Evolutionary conservation across 768 basidiomycete genomes (phyloP), one percentile per base, ranked within the genome.

Genomic region (Dioszegia aurantiaca): DNA sequence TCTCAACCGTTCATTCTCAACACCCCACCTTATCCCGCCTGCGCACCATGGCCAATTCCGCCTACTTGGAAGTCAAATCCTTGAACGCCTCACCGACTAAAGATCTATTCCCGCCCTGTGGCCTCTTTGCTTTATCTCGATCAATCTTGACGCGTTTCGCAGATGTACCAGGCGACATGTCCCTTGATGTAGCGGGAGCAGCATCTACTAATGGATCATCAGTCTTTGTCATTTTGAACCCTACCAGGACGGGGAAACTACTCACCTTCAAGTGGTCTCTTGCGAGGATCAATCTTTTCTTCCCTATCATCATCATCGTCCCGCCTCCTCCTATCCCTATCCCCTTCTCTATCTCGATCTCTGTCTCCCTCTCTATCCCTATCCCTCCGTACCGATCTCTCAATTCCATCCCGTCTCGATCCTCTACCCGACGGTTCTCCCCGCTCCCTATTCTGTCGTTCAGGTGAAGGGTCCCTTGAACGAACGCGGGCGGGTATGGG

Each of bases 241-340:
- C n/a, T n/a, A n/a, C n/a, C n/a, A n/a, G n/a, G n/a, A n/a, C n/a
- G n/a, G n/a, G n/a, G n/a, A n/a, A n/a, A n/a, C 14, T 2, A 64
- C 68, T 62, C 54, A 72, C 67, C 67, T 19, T 67, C 70, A 16
- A 65, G 49, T 26, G 68, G 53, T 19, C 68, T 55, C 56, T 72
- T 72, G 10, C 47, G 45, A 26, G 55, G 47, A 4, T 37, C 45
- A 23, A 16, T 14, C 26, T 31, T 41, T 16, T 37, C 43, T 5
- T 28, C 11, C 4, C 41, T 39, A 8, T 28, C 26, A 14, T n/a
- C n/a, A n/a, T n/a, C n/a, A n/a, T n/a, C n/a, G n/a, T n/a, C n/a
- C n/a, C n/a, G n/a, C n/a, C n/a, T n/a, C n/a, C n/a, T n/a, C n/a
- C n/a, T n/a, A n/a, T n/a, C n/a, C n/a, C n/a, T n/a, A n/a, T 58